These are phyloP conservation scores for Solanum chacoense DNA, from an alignment of 305 asterid species.

Conservation along the genomic window DNA sequence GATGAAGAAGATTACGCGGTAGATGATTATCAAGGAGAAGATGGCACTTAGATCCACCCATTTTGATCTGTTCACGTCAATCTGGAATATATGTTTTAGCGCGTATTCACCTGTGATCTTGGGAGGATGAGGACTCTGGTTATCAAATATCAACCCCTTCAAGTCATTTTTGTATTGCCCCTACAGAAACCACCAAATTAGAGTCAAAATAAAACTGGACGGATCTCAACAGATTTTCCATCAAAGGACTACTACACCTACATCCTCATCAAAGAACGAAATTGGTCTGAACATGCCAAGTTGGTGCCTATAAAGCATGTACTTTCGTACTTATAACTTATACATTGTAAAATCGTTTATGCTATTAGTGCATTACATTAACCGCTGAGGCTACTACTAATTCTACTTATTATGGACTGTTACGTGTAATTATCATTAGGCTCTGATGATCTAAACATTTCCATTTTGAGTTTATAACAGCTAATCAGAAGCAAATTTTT, in stretches of 20 bases:
- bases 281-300: not conserved
- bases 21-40: constrained; percentile 65
- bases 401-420: not conserved
- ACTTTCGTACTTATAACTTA: not conserved
- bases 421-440: not conserved
- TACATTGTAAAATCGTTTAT: not conserved
- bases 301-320: not conserved
- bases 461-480: not conserved
- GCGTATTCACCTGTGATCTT: constrained; percentile 86
- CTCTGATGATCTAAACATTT: not conserved
- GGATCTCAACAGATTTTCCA: not conserved
- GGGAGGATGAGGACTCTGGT: constrained; percentile 59
- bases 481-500: not conserved
- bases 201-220: not conserved
- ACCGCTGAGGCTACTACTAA: not conserved
- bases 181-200: constrained; percentile 18
- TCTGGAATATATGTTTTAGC: constrained; percentile 67
- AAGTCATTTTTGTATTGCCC: constrained; percentile 93
- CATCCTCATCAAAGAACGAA: not conserved
- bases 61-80: constrained; percentile 58
- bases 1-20: constrained; percentile 78
- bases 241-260: not conserved
- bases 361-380: not conserved
- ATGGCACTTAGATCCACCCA: constrained; percentile 74
- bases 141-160: constrained; percentile 64